Evolutionary conservation across 2,329 filamentous ascomycete species (phyloP).

Genomic region (Beauveria rudraprayagi): DNA sequence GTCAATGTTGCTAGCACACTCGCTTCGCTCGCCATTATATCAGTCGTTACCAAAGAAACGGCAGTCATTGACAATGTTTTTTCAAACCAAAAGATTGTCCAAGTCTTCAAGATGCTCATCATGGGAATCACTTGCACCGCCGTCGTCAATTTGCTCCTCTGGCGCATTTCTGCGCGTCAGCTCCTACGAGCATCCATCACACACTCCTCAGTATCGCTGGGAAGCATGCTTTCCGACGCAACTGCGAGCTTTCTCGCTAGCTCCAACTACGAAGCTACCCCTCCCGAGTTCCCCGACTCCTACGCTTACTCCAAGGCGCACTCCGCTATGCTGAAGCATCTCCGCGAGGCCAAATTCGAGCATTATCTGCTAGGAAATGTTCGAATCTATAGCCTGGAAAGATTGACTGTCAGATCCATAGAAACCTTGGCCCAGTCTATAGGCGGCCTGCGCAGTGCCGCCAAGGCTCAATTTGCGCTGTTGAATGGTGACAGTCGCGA

Average conservation of each 20-base stretch:
- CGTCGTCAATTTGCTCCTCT: constrained; percentile 62
- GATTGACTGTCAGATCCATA: constrained; percentile 68
- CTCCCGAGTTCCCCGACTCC: constrained; percentile 30
- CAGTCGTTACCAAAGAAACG: constrained; percentile 77
- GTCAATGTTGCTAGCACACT: constrained; percentile 77
- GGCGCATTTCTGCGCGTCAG: constrained; percentile 64
- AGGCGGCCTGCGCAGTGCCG: constrained; percentile 77
- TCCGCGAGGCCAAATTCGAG: constrained; percentile 77
- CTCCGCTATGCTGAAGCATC: constrained; percentile 58
- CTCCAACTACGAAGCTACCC: constrained; percentile 51
- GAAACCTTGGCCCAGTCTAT: constrained; percentile 77
- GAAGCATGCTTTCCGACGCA: constrained; percentile 70
- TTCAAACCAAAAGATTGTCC: constrained; percentile 46
- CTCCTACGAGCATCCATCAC: constrained; percentile 64
- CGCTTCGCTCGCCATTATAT: constrained; percentile 75
- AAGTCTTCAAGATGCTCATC: constrained; percentile 65
- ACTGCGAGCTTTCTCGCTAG: constrained; percentile 75
- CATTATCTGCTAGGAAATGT: constrained; percentile 73
- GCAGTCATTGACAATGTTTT: constrained; percentile 70
- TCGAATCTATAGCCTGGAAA: constrained; percentile 65
- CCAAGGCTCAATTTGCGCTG: constrained; percentile 75
- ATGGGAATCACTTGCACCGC: constrained; percentile 67
- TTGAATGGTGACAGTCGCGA: constrained; percentile 41
- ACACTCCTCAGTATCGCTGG: constrained; percentile 63
- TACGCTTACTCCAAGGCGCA: constrained; percentile 52